Base-by-base conservation (phyloP, 345 rosid species). In the Citrus maxima region DNA sequence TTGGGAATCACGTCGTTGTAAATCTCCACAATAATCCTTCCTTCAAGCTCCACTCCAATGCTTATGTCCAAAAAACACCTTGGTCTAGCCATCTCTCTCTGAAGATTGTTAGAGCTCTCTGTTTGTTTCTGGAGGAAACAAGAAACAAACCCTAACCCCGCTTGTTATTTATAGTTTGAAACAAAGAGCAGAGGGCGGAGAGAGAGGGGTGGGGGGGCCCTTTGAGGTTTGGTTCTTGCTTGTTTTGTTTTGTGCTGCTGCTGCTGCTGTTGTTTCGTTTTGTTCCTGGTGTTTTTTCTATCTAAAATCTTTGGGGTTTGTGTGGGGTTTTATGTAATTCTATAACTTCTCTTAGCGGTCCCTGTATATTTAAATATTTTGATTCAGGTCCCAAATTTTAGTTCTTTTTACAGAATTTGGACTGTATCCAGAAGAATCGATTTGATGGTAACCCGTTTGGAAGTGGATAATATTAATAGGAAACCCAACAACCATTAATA, bases 11-110 rank as follows among this genome's bases (percentile, higher is more conserved):
- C 89, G 80, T 96, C 98, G 78, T 82, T 82, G 89, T 74, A 90
- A 61, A 96, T 97, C 88, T 94, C 98, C 67, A 90, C 89, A 35
- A 94, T 87, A 22, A 94, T 88, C 86, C 99, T 90, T 19, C 99
- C 99, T 82, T 94, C 98, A 8, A 94, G 87, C 84, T 96, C 98
- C 7, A 91, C 98, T 10, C 98, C 98, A 59, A 94, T 90, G 87
- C 93, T 87, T 24, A 96, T 86, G 87, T 96, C 98, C 87, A 96
- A 80, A 84, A 78, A 96, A 67, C 98, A 94, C 84, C 87, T 87
- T 30, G 90, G 88, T 80, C 87, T 87, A 75, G 74, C 87, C 98
- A 93, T 90, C 82, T 74, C 71, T 28, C 22, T 54, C 16, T 5
- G 21, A 21, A 25, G 24, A 40, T 6, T 28, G 51, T 7, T 12